Conservation (phyloP, 2,329 filamentous ascomycete genomes). For the Aspergillus brasiliensis region DNA sequence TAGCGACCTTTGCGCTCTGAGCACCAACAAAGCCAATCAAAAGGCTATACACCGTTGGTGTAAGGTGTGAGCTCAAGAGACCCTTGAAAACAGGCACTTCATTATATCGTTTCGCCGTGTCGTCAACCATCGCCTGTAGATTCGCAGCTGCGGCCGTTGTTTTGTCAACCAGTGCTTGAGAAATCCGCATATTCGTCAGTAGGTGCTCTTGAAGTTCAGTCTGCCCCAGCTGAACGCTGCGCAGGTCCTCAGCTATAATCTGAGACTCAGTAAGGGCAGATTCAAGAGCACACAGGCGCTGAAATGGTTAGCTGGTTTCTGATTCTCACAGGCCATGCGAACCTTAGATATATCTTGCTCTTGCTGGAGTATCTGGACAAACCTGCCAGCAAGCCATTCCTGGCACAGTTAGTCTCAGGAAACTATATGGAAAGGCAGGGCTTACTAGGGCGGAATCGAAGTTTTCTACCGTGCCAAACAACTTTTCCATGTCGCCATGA, state of each 20-base stretch:
- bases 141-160: constrained; percentile 31
- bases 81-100: constrained; percentile 18
- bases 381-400: constrained; percentile 35
- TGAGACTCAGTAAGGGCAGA: constrained; percentile 36
- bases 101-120: constrained; percentile 28
- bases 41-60: constrained; percentile 29
- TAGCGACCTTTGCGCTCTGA: constrained; percentile 27
- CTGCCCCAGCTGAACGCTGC: constrained; percentile 35
- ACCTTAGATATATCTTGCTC: constrained; percentile 39
- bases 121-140: constrained; percentile 35
- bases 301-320: constrained; percentile 21
- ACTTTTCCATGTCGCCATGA: constrained; percentile 29
- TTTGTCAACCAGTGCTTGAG: constrained; percentile 35
- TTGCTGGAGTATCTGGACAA: constrained; percentile 34
- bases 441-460: constrained; percentile 41
- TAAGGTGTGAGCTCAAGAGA: constrained; percentile 20
- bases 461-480: constrained; percentile 31
- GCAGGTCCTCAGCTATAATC: constrained; percentile 33
- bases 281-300: constrained; percentile 42
- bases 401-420: constrained; percentile 18
- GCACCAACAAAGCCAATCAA: constrained; percentile 27
- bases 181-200: constrained; percentile 29
- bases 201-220: constrained; percentile 30
- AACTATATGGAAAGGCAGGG: neutral
- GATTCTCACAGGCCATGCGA: neutral